phyloP scores from a whole-genome alignment of 2,329 filamentous ascomycete species.

The Pseudopyricularia cyperi region DNA sequence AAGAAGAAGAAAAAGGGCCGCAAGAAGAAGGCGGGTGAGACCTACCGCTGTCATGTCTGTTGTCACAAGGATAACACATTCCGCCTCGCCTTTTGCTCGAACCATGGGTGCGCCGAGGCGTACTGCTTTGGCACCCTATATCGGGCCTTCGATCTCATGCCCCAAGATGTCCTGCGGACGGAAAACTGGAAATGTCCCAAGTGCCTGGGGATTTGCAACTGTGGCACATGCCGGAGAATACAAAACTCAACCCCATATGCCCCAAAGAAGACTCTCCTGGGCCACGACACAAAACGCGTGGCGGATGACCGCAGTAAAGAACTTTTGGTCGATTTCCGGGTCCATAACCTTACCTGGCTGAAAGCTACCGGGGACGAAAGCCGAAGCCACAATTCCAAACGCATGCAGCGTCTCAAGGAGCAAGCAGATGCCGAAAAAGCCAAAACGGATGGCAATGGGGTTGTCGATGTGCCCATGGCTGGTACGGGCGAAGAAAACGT shows the following conservation, averaged over 20 bases:
- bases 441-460: constrained; percentile 16
- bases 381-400: constrained; percentile 40
- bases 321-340: constrained; percentile 76
- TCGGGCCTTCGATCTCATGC: constrained; percentile 82
- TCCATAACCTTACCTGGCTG: constrained; percentile 80
- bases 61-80: constrained; percentile 67
- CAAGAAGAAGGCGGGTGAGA: constrained; percentile 39
- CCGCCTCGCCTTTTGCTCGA: constrained; percentile 71
- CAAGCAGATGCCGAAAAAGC: constrained; percentile 46
- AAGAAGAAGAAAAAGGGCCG: constrained; percentile 52
- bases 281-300: constrained; percentile 80
- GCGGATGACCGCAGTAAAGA: constrained; percentile 88
- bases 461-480: constrained; percentile 9
- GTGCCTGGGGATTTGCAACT: constrained; percentile 79
- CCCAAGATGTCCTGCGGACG: constrained; percentile 67
- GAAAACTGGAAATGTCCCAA: constrained; percentile 80
- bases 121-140: constrained; percentile 95
- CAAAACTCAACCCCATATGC: constrained; percentile 64
- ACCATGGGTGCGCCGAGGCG: constrained; percentile 51
- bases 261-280: constrained; percentile 76
- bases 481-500: constrained; percentile 9
- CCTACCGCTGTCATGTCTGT: constrained; percentile 68
- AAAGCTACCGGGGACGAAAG: constrained; percentile 44
- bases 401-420: constrained; percentile 42
- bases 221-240: constrained; percentile 58